Evolutionary conservation across 805 yeast genomes (phyloP).

Genomic region (Debaryomyces hansenii): DNA sequence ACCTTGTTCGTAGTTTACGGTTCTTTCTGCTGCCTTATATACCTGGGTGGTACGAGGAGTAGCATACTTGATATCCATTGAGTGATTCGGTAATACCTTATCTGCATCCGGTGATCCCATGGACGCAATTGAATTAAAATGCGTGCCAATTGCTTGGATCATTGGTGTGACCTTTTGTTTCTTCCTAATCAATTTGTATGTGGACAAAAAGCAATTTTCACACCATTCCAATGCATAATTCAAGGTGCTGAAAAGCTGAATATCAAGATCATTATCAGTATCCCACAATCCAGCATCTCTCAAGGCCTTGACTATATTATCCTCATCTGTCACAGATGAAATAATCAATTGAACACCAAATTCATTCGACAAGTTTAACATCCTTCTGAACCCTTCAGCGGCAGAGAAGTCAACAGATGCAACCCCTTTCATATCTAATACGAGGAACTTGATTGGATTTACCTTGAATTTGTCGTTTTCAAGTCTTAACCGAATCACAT

Average conservation of each 20-base stretch:
- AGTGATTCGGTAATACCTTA: slow-evolving; percentile 14
- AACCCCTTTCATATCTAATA: slow-evolving; percentile 83
- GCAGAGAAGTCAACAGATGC: slow-evolving; percentile 88
- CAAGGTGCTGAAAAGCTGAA: slow-evolving; percentile 71
- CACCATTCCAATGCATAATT: slow-evolving; percentile 96
- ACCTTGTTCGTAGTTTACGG: slow-evolving; percentile 42
- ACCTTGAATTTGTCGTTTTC: slow-evolving; percentile 50
- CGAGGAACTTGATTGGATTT: slow-evolving; percentile 73
- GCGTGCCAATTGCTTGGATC: background rate
- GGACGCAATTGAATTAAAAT: background rate
- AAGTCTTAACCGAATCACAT: slow-evolving; percentile 62
- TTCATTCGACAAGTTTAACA: slow-evolving; percentile 72
- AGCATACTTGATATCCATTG: slow-evolving; percentile 31
- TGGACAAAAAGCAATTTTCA: slow-evolving; percentile 80
- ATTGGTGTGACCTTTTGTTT: slow-evolving; percentile 10
- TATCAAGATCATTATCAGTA: slow-evolving; percentile 34
- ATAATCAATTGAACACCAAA: slow-evolving; percentile 71
- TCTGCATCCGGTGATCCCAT: slow-evolving; percentile 6
- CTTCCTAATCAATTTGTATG: slow-evolving; percentile 46
- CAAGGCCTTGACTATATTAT: slow-evolving; percentile 66
- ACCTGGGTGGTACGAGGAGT: slow-evolving; percentile 58
- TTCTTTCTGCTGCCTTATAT: slow-evolving; percentile 50
- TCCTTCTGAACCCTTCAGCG: slow-evolving; percentile 90
- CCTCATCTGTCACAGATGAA: slow-evolving; percentile 71
- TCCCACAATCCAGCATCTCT: slow-evolving; percentile 82